phyloP scores from a whole-genome alignment of 345 rosid genomes.

The Odontarrhena argentea region DNA sequence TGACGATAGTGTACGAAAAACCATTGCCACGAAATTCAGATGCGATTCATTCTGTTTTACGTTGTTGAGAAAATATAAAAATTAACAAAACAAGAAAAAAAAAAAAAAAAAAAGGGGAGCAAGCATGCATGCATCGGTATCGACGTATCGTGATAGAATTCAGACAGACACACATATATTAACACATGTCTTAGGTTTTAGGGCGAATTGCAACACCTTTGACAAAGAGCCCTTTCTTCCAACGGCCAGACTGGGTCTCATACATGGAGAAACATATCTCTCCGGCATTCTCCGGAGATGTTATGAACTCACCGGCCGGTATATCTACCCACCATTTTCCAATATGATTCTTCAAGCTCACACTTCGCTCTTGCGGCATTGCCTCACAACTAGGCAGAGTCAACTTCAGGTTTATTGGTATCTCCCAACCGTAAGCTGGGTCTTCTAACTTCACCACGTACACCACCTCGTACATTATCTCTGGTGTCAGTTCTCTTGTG shows the following conservation, averaged over 20 bases:
- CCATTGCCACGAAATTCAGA: neutral
- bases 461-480: slow-evolving; percentile 41
- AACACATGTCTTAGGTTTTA: slow-evolving; percentile 19
- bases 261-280: slow-evolving; percentile 47
- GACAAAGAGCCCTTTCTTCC: slow-evolving; percentile 55
- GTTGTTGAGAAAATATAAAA: neutral
- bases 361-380: slow-evolving; percentile 38
- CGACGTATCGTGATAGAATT: too few relatives aligned
- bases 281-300: slow-evolving; percentile 38
- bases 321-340: slow-evolving; percentile 52
- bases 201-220: slow-evolving; percentile 54
- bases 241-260: slow-evolving; percentile 35
- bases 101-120: too few relatives aligned
- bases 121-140: neutral
- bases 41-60: neutral
- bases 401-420: slow-evolving; percentile 46
- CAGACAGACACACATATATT: too few relatives aligned
- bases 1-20: neutral
- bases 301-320: slow-evolving; percentile 43
- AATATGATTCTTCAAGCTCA: slow-evolving; percentile 37
- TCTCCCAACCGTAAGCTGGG: slow-evolving; percentile 45
- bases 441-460: slow-evolving; percentile 48
- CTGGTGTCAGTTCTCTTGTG: slow-evolving; percentile 46
- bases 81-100: too few relatives aligned
- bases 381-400: slow-evolving; percentile 37